Evolutionary conservation across 345 rosid genomes (phyloP), one percentile per base, ranked within the genome.

Genomic region (Kandelia obovata): DNA sequence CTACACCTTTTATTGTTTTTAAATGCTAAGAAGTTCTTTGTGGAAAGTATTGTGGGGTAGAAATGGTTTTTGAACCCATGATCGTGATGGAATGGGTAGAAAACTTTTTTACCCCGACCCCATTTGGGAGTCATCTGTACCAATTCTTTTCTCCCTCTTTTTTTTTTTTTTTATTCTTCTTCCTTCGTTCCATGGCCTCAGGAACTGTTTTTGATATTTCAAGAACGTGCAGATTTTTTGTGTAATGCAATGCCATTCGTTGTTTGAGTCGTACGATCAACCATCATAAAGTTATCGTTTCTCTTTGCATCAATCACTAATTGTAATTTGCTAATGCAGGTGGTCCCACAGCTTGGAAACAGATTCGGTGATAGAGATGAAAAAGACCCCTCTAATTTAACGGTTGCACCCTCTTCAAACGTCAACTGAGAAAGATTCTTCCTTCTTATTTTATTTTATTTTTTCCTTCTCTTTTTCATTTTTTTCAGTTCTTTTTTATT

Each of bases 341-440:
- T 82, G 67, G 83, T 82, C 64, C 85, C 85, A 13, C 71, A 69
- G 49, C 19, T 74, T 16, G 79, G 35, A 39, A 71, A 68, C 25
- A 71, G 39, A 63, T 27, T 19, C 19, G 71, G 53, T 30, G 73
- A 71, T 26, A 64, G 62, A 58, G 81, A 74, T 51, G 77, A 74
- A 32, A 65, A 39, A 43, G 75, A 69, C 53, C 37, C 58, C 20
- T 5, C 60, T 34, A 64, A 34, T 7, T 64, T 21, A 61, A 64
- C 16, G 2, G 13, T 66, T 49, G 65, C 77, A 7, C 46, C 46
- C 2, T n/a, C 30, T 55, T 30, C 66, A 20, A 20, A 71, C 34
- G 58, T 68, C 62, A 35, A 28, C 64, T 62, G 69, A 58, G 55
- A 35, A 21, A 57, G 32, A 68, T 43, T 49, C 43, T 51, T 63